Conservation (phyloP, 2,329 filamentous ascomycete genomes). For the Aspergillus transmontanensis region DNA sequence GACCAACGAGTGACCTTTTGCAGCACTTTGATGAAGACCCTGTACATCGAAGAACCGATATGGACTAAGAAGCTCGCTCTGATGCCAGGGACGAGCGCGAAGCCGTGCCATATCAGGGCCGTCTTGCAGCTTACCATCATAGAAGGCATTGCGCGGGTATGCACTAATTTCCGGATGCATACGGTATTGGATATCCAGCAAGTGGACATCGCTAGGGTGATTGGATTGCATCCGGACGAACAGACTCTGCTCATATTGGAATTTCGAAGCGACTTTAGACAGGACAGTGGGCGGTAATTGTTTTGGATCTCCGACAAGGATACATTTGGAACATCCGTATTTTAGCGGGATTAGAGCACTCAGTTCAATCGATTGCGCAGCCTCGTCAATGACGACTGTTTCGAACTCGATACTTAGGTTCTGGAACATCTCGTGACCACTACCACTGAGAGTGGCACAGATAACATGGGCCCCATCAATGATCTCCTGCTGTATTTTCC, state of each 20-base stretch:
- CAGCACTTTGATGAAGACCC: constrained; percentile 80
- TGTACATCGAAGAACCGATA: constrained; percentile 98
- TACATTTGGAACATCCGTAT: constrained; percentile 94
- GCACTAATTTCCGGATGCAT: constrained; percentile 97
- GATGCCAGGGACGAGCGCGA: constrained; percentile 82
- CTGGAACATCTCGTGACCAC: constrained; percentile 97
- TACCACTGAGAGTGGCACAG: constrained; percentile 92
- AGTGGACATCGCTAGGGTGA: constrained; percentile 81
- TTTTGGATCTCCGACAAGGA: constrained; percentile 96
- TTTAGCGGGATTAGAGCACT: constrained; percentile 96
- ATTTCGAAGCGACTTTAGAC: constrained; percentile 86
- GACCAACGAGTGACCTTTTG: constrained; percentile 83
- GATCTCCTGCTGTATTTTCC: constrained; percentile 85
- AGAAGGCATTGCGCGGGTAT: constrained; percentile 91
- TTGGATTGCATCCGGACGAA: constrained; percentile 98
- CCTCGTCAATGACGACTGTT: constrained; percentile 97
- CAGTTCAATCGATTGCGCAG: constrained; percentile 95
- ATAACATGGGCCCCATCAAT: constrained; percentile 89
- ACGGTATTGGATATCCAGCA: constrained; percentile 97
- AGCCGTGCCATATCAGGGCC: constrained; percentile 79
- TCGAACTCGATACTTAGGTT: constrained; percentile 94
- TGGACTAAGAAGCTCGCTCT: constrained; percentile 76
- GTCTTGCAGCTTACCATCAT: constrained; percentile 83
- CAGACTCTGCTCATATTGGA: constrained; percentile 95
- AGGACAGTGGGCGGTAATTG: constrained; percentile 94